Evolutionary conservation across 2,329 filamentous ascomycete species (phyloP).

Genomic region (Alternaria ventricosa): DNA sequence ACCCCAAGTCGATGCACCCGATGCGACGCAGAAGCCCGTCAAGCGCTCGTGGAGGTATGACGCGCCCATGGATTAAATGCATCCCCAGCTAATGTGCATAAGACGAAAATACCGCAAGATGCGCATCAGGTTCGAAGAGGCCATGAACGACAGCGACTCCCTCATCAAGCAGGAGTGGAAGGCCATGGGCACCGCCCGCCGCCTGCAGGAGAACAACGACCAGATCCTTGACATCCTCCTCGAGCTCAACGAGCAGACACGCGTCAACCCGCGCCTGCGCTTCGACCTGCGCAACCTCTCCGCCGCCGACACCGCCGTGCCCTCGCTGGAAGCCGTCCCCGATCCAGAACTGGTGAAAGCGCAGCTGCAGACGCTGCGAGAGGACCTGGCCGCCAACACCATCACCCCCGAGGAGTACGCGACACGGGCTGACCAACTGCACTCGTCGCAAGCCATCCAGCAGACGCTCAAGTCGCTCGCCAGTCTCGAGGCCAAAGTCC

Average conservation of each 20-base stretch:
- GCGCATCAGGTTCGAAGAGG: constrained; percentile 77
- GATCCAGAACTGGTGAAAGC: constrained; percentile 33
- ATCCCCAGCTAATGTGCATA: constrained; percentile 4
- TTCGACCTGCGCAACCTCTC: constrained; percentile 68
- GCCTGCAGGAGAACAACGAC: constrained; percentile 89
- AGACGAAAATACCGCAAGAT: constrained; percentile 95
- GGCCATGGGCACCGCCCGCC: constrained; percentile 79
- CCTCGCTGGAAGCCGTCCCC: constrained; percentile 31
- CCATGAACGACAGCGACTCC: constrained; percentile 80
- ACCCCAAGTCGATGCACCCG: constrained; percentile 17
- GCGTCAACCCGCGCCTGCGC: constrained; percentile 76
- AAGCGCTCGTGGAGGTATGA: constrained; percentile 49
- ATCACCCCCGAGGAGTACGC: constrained; percentile 42
- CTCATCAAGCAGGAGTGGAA: constrained; percentile 82
- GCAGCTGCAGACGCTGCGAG: constrained; percentile 43
- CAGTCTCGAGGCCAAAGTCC: constrained; percentile 49
- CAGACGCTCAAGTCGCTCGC: constrained; percentile 43
- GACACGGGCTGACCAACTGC: constrained; percentile 35
- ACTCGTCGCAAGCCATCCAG: constrained; percentile 30
- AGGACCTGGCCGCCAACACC: constrained; percentile 38
- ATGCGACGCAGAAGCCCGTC: constrained; percentile 37
- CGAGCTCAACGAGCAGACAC: constrained; percentile 84
- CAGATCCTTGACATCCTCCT: constrained; percentile 87
- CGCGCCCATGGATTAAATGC: constrained; percentile 2
- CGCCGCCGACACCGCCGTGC: constrained; percentile 35